Conservation (phyloP, 495 filamentous ascomycete genomes). For the Penicillium goetzii region DNA sequence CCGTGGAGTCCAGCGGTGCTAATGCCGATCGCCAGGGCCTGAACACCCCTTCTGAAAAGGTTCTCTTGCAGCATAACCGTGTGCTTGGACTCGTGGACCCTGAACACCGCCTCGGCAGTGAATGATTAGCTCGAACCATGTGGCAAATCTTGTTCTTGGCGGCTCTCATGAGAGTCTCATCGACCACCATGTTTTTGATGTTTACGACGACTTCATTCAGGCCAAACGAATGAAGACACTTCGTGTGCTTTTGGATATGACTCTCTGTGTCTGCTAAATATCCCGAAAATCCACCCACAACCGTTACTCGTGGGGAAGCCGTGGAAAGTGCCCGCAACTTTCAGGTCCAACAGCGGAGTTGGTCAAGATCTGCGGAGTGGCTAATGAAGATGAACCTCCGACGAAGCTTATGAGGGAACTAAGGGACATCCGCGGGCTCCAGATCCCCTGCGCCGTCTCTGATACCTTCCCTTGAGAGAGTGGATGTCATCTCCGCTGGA, state of each 20-base stretch:
- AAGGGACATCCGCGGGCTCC: conserved; percentile 7
- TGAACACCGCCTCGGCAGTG: conserved; percentile 2
- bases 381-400: conserved; percentile 29
- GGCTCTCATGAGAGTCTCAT: not conserved
- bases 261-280: not conserved
- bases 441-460: conserved; percentile 10
- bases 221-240: not conserved
- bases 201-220: not conserved
- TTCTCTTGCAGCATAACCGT: conserved; percentile 3
- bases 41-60: not conserved
- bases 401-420: conserved; percentile 28
- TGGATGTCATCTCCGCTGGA: conserved; percentile 16
- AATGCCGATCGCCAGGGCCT: conserved; percentile 20
- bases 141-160: conserved; percentile 11
- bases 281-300: not conserved
- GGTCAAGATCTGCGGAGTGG: conserved; percentile 27
- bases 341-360: not conserved
- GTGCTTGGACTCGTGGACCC: conserved; percentile 19
- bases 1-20: conserved; percentile 5
- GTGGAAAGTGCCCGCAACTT: not conserved
- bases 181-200: not conserved
- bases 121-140: conserved; percentile 17
- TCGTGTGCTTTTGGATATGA: not conserved
- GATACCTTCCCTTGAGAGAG: conserved; percentile 10
- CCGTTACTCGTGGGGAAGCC: not conserved